phyloP scores from a whole-genome alignment of 2,329 filamentous ascomycete species.

The Chaetomium globosum region DNA sequence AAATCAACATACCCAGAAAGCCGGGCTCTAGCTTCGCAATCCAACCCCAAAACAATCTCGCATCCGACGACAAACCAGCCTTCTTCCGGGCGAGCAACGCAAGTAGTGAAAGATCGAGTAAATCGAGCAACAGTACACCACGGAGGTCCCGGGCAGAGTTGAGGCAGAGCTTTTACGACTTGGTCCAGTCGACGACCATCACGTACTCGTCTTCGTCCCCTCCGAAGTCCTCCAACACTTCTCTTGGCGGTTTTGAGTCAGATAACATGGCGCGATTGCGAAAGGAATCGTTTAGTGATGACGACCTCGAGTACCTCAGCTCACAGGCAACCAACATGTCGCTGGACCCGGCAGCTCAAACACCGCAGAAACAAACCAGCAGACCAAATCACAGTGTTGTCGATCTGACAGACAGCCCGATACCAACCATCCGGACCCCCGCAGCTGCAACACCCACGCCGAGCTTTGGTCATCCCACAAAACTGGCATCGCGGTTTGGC shows the following conservation, averaged over 20 bases:
- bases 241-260: neutral
- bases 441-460: conserved; percentile 37
- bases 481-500: conserved; percentile 52
- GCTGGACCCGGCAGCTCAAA: conserved; percentile 43
- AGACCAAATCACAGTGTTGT: conserved; percentile 40
- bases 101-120: neutral
- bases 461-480: conserved; percentile 42
- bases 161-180: conserved; percentile 36
- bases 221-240: neutral
- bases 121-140: neutral
- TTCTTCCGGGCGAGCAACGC: conserved; percentile 17
- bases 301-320: conserved; percentile 44
- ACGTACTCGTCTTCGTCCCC: conserved; percentile 26
- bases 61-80: conserved; percentile 24
- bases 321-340: conserved; percentile 42
- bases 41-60: conserved; percentile 38
- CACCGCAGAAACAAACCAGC: conserved; percentile 45
- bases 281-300: conserved; percentile 43
- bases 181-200: conserved; percentile 35
- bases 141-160: conserved; percentile 29
- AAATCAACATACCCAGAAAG: conserved; percentile 32
- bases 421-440: conserved; percentile 24
- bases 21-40: conserved; percentile 37
- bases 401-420: conserved; percentile 41
- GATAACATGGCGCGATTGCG: conserved; percentile 32